These are phyloP conservation scores for Beauveria varroae DNA, from an alignment of 2,329 filamentous ascomycete species.

Conservation along the genomic window DNA sequence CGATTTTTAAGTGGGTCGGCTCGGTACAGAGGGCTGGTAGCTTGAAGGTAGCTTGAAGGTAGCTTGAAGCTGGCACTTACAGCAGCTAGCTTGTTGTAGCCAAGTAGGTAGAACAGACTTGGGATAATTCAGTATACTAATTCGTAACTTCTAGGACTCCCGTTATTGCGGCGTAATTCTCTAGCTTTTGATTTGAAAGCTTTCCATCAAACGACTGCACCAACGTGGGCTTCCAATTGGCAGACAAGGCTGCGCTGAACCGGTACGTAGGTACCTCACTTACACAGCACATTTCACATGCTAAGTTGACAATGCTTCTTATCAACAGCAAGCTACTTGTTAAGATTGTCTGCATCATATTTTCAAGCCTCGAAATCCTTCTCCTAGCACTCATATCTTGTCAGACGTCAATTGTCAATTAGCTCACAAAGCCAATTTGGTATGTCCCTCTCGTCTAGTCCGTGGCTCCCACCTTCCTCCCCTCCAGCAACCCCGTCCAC, in stretches of 20 bases:
- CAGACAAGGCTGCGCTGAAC: neutral
- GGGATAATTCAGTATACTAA: too few relatives aligned
- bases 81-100: neutral
- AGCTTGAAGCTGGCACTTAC: neutral
- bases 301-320: neutral
- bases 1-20: conserved; percentile 3
- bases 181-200: too few relatives aligned
- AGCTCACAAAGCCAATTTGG: conserved; percentile 2
- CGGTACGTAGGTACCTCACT: neutral
- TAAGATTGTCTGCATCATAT: neutral
- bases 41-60: too few relatives aligned
- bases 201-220: neutral
- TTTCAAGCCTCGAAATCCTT: neutral
- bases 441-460: neutral
- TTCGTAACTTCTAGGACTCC: neutral
- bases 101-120: too few relatives aligned
- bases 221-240: neutral
- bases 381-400: neutral
- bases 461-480: neutral
- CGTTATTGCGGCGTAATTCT: neutral
- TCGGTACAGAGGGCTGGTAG: neutral
- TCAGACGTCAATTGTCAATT: neutral
- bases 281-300: conserved; percentile 5
- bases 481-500: neutral
- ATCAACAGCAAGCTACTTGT: neutral